Evolutionary conservation across 2,329 filamentous ascomycete genomes (phyloP).

Genomic region (Onygenales sp.): DNA sequence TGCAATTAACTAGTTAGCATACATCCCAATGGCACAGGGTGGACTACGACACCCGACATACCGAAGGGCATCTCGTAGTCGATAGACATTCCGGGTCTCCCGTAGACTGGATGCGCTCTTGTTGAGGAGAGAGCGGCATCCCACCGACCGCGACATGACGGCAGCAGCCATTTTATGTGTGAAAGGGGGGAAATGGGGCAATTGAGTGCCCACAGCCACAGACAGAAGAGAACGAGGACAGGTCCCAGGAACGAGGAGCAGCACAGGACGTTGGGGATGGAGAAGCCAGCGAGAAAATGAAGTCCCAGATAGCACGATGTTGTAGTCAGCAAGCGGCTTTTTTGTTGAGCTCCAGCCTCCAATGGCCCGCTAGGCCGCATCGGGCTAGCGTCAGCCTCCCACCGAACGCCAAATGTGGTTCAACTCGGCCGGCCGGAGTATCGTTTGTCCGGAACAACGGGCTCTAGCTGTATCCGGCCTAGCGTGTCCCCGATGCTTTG

Average conservation of each 20-base stretch:
- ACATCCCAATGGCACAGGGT: constrained; percentile 1
- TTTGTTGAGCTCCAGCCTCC: too few relatives aligned
- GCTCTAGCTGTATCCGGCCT: not conserved
- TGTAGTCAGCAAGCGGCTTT: too few relatives aligned
- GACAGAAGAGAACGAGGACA: not conserved
- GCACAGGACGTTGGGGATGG: not conserved
- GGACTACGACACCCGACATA: constrained; percentile 15
- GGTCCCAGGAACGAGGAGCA: not conserved
- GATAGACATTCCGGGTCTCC: constrained; percentile 35
- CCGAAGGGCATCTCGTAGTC: constrained; percentile 33
- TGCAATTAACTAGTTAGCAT: not conserved
- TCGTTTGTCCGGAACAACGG: not conserved
- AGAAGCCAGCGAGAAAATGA: not conserved
- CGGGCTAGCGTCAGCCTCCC: too few relatives aligned
- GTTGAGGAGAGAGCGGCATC: constrained; percentile 33
- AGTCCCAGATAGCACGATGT: not conserved
- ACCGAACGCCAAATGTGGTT: too few relatives aligned
- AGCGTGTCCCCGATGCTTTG: not conserved
- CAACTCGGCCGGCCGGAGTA: too few relatives aligned
- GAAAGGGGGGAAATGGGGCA: not conserved
- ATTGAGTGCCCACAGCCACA: constrained; percentile 1
- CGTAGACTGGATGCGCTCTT: constrained; percentile 35
- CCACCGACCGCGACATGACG: constrained; percentile 36
- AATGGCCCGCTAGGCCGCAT: too few relatives aligned
- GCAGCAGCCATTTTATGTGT: constrained; percentile 45